Base-by-base conservation (phyloP, 148 eudicot species). In the Heliosperma pusillum region DNA sequence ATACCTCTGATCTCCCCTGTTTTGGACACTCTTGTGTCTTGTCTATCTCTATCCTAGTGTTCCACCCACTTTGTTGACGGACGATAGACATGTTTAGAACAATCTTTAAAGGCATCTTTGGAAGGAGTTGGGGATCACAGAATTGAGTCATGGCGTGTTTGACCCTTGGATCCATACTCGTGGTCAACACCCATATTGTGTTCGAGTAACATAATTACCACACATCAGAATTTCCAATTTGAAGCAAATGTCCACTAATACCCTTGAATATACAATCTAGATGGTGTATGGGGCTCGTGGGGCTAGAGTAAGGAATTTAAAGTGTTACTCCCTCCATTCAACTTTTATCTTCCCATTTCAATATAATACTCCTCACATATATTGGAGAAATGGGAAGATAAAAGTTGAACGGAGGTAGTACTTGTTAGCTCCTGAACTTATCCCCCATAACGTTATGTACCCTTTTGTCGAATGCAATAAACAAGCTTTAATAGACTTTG, bases 361-460 rank as follows among this genome's bases (percentile, higher is more conserved):
- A n/a, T n/a, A n/a, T n/a, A n/a, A n/a, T n/a, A n/a, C n/a, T n/a
- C n/a, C n/a, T n/a, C n/a, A n/a, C n/a, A n/a, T n/a, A n/a, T n/a
- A n/a, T n/a, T n/a, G n/a, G n/a, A n/a, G n/a, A n/a, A n/a, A n/a
- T n/a, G n/a, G n/a, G n/a, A n/a, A n/a, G n/a, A n/a, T n/a, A n/a
- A n/a, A n/a, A n/a, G n/a, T n/a, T n/a, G n/a, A n/a, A n/a, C n/a
- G n/a, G n/a, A n/a, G n/a, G n/a, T n/a, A n/a, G n/a, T n/a, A n/a
- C 52, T 66, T 19, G 47, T 20, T 69, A 69, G 56, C 24, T 69
- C 72, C n/a, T 24, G 72, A 69, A 44, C 30, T 24, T 24, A 45
- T 36, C 50, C 7, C 19, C 55, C 5, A 52, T 47, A n/a, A 20
- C 15, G 5, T 13, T 50, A 15, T 50, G 17, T 16, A 50, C 55